Base-by-base conservation (phyloP, 208 protist species). In the Crithidia bombi region DNA sequence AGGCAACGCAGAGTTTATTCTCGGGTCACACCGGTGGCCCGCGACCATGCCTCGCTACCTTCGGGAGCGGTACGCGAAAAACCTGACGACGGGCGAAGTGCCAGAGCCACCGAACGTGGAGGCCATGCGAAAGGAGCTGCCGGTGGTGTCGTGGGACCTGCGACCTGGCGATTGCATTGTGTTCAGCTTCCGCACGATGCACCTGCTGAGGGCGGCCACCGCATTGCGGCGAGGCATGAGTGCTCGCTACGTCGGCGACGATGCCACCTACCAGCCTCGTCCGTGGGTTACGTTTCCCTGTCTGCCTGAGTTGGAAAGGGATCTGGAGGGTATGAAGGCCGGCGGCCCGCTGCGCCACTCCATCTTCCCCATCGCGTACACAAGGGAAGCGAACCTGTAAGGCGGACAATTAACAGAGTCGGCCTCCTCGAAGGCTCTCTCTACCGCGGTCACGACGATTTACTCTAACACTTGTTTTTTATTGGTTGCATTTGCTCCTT, bases 101-200 rank as follows among this genome's bases (percentile, higher is more conserved):
- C 75, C 69, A 49, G 75, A 82, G 67, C 51, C 77, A 26, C 72
- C 68, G 11, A 63, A 81, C 35, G 73, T 79, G 33, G 75, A 86
- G 52, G 49, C 50, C n/a, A 4, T 63, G 35, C 81, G 81, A 15
- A 46, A 17, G 30, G 26, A 62, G 44, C 69, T 73, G 47, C 63
- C 70, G 2, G 69, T 78, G 39, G 59, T 75, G 21, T 56, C 61
- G 14, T 81, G 63, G 35, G 58, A 26, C 14, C 54, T 81, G 75
- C 49, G 79, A 50, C 75, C 71, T 0, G 81, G 81, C 3, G 73
- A 82, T 33, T 74, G 39, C 47, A 23, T 76, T 21, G 68, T 49
- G 11, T 86, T 82, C 54, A 86, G 75, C 67, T 69, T 82, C 39
- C 68, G 38, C 72, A 79, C 68, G 21, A 44, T 86, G 71, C 72